phyloP scores from a whole-genome alignment of 2,329 filamentous ascomycete genomes.

The Fusarium bulbicola region DNA sequence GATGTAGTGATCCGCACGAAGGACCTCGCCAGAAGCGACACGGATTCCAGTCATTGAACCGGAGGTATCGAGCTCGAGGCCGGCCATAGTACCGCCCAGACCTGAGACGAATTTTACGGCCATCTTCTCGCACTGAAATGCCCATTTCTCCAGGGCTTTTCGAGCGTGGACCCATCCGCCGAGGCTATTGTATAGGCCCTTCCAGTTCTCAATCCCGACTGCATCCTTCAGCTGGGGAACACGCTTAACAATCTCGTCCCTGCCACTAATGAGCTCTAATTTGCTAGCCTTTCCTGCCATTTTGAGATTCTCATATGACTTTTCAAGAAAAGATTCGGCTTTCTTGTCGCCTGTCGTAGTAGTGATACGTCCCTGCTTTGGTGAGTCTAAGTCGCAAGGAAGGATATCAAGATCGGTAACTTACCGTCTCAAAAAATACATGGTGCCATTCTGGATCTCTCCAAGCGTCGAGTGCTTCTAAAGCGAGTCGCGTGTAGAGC shows the following conservation, averaged over 20 bases:
- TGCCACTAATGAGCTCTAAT: background rate
- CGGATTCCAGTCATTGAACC: background rate
- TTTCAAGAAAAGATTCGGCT: background rate
- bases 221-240: background rate
- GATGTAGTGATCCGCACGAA: background rate
- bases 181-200: conserved; percentile 1
- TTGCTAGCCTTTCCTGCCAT: background rate
- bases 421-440: background rate
- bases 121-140: background rate
- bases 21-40: background rate
- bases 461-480: background rate
- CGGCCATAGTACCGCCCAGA: background rate
- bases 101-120: background rate
- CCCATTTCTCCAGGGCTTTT: conserved; percentile 10
- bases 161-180: conserved; percentile 4
- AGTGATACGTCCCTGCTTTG: background rate
- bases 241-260: background rate
- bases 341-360: background rate
- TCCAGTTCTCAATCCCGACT: background rate
- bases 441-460: background rate
- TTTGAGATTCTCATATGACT: background rate
- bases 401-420: fast-evolving
- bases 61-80: background rate
- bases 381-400: background rate
- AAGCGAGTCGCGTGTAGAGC: background rate